phyloP scores from a whole-genome alignment of 345 rosid species.

The Anacardium occidentale region DNA sequence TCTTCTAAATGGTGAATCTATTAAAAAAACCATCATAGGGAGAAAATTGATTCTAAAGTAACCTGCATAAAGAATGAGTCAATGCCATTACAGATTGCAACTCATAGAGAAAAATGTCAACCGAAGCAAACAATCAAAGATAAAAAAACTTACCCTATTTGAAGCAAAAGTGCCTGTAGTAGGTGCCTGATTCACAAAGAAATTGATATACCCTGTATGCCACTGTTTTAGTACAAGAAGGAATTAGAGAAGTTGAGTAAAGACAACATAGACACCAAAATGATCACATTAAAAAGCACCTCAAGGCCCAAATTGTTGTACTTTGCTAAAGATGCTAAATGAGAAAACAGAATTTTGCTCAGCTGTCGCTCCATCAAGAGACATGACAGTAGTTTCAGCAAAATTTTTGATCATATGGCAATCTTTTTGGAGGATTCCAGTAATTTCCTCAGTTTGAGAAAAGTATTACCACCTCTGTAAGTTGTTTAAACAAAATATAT shows the following conservation, averaged over 20 bases:
- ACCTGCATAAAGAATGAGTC: slow-evolving; percentile 1
- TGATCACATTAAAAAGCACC: background rate
- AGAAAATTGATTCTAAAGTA: background rate
- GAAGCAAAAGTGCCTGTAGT: slow-evolving; percentile 33
- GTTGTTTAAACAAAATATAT: no score
- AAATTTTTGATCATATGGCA: no score
- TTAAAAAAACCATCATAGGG: background rate
- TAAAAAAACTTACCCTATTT: background rate
- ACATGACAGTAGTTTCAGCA: no score
- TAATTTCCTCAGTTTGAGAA: no score
- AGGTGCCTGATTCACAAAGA: slow-evolving; percentile 90
- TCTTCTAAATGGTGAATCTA: background rate
- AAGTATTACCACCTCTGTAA: no score
- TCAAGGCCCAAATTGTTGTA: background rate
- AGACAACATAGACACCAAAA: slow-evolving; percentile 6
- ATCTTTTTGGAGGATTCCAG: no score
- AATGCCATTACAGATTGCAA: background rate
- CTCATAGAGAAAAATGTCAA: background rate
- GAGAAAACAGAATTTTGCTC: background rate
- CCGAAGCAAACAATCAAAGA: background rate
- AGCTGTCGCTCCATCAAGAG: no score
- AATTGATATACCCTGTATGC: slow-evolving; percentile 74
- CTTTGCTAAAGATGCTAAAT: background rate
- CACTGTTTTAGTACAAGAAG: slow-evolving; percentile 4
- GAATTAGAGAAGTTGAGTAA: background rate